These are phyloP conservation scores for Sclerotinia trifoliorum DNA, from an alignment of 2,329 filamentous ascomycete genomes.

Conservation along the genomic window DNA sequence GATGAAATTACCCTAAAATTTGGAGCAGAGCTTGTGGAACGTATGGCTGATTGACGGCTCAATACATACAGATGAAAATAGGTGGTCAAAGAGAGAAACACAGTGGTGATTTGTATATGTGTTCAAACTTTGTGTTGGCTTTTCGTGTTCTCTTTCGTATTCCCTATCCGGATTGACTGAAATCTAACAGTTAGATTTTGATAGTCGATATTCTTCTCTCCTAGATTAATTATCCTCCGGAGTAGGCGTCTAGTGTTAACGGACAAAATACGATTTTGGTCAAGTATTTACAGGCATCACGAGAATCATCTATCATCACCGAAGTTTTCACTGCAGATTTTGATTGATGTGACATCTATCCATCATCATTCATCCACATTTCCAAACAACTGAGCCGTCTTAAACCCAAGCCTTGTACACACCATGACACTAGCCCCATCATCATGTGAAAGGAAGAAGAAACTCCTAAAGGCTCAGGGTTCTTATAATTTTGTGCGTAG, in stretches of 20 bases:
- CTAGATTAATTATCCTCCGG: conserved; percentile 1
- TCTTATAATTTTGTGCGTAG: not conserved
- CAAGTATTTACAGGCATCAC: not conserved
- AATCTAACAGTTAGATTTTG: conserved; percentile 17
- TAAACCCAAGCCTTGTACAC: not conserved
- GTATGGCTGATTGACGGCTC: conserved; percentile 20
- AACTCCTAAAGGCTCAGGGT: not conserved
- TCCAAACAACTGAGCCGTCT: conserved; percentile 2
- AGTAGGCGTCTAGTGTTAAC: not conserved
- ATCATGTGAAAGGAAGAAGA: conserved; percentile 1
- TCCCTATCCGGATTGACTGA: conserved; percentile 8
- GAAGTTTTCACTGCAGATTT: conserved; percentile 1
- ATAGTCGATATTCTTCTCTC: not conserved
- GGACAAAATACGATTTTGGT: not conserved
- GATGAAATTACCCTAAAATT: conserved; percentile 4
- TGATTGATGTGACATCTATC: not conserved
- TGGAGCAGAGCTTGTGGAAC: conserved; percentile 15
- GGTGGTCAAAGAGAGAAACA: conserved; percentile 15
- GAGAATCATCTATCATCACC: conserved; percentile 1
- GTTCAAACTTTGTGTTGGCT: not conserved
- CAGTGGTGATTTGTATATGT: not conserved
- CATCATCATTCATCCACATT: conserved; percentile 7
- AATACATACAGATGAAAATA: conserved; percentile 11
- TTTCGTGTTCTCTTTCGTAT: conserved; percentile 8
- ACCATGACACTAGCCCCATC: not conserved